Conservation (phyloP, 2,329 filamentous ascomycete genomes). For the Ambrosiella beaveri region DNA sequence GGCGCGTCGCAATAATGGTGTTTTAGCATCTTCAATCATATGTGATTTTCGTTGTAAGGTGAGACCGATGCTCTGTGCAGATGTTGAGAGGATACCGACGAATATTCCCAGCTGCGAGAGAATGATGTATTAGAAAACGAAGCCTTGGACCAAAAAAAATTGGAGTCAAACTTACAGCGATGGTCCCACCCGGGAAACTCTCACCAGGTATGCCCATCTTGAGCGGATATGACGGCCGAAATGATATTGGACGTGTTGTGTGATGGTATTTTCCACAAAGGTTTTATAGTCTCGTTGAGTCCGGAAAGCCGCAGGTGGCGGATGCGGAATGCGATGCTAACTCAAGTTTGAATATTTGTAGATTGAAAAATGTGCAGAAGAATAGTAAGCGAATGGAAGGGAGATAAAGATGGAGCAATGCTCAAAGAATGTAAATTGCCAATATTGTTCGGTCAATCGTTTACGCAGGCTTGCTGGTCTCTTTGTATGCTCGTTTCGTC, state of each 20-base stretch:
- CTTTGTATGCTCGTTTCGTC: too few species aligned
- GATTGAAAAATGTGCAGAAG: neutral
- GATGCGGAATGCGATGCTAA: neutral
- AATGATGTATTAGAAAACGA: slow-evolving; percentile 13
- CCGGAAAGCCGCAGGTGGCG: neutral
- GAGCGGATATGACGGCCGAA: slow-evolving; percentile 8
- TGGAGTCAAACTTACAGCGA: slow-evolving; percentile 40
- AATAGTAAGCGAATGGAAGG: neutral
- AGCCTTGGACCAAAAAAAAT: neutral
- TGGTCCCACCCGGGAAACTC: slow-evolving; percentile 60
- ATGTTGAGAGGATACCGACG: slow-evolving; percentile 83
- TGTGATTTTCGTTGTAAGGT: slow-evolving; percentile 97
- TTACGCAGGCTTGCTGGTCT: too few species aligned
- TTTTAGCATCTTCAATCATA: slow-evolving; percentile 90
- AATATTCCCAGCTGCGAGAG: slow-evolving; percentile 65
- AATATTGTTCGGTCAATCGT: neutral
- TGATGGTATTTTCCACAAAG: too few species aligned
- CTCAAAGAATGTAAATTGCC: neutral
- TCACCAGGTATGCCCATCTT: slow-evolving; percentile 28
- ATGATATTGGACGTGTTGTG: slow-evolving; percentile 18
- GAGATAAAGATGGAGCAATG: neutral
- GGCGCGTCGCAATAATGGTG: slow-evolving; percentile 62
- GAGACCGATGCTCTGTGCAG: slow-evolving; percentile 83
- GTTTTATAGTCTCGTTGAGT: too few species aligned
- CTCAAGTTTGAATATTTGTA: neutral